Base-by-base conservation (phyloP, 2,329 filamentous ascomycete genomes). In the Penicillium sp. region DNA sequence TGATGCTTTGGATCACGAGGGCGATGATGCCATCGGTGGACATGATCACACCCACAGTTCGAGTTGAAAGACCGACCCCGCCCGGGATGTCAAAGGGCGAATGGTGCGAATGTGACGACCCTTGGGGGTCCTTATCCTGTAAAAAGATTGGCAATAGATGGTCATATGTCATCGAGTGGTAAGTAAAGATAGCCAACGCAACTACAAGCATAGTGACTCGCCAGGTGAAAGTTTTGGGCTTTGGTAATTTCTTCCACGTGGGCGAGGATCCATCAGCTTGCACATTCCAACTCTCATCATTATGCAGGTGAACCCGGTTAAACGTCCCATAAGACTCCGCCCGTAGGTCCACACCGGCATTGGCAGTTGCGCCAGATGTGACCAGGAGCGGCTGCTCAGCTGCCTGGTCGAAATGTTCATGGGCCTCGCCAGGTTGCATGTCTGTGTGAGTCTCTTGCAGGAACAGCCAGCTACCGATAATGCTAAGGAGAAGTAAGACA, bases 121-220 rank as follows among this genome's bases (percentile, higher is more conserved):
- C 58, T 24, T 74, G 61, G 6, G 77, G 70, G 40, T 77, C 72
- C 44, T 77, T 69, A 66, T 96, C 92, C 72, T 97, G 92, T 50
- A 96, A 85, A 75, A 96, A 97, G 57, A 97, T 96, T 8, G 92
- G 92, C 52, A 96, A 81, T 1, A 97, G 82, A 70, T 96, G 90
- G 69, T 97, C 93, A 74, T 90, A 97, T 0, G 89, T 92, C 92
- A 97, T 97, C 37, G 89, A 91, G 75, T 97, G 92, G 71, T 96
- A 96, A 5, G 91, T 94, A 76, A 96, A 96, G 61, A 97, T 90
- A 43, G 89, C 90, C 46, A 97, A 78, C 1, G 92, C 88, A n/a
- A 91, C 68, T 38, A 94, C 85, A 51, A 96, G 83, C 73, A 89
- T 86, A 62, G 89, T 78, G 58, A 96, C 86, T 39, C 83, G 83